phyloP scores from a whole-genome alignment of 148 eudicot genomes.

The Hydrangea macrophylla region DNA sequence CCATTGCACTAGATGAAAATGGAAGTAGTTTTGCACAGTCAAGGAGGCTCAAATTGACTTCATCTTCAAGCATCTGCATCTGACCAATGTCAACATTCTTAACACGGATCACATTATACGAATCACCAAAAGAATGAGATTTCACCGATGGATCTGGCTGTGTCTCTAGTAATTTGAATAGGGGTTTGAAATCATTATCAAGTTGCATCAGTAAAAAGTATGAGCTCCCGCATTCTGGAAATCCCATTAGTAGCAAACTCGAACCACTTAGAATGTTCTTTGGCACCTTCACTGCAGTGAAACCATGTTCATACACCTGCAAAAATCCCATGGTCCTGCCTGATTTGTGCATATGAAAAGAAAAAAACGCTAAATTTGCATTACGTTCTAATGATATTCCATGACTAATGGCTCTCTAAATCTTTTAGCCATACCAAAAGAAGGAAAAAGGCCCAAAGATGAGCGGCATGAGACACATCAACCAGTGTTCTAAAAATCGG shows the following conservation, averaged over 20 bases:
- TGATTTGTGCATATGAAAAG: not conserved
- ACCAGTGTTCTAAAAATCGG: too few relatives aligned
- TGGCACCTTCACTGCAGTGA: slow-evolving; percentile 61
- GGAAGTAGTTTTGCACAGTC: slow-evolving; percentile 46
- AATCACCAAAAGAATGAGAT: slow-evolving; percentile 37
- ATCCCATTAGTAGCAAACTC: slow-evolving; percentile 70
- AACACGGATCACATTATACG: slow-evolving; percentile 43
- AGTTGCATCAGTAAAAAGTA: slow-evolving; percentile 83
- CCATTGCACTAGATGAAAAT: slow-evolving; percentile 32
- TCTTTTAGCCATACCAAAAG: not conserved
- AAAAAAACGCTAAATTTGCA: not conserved
- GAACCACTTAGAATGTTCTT: slow-evolving; percentile 59
- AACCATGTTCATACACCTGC: slow-evolving; percentile 86
- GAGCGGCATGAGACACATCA: too few relatives aligned
- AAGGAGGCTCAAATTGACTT: slow-evolving; percentile 72
- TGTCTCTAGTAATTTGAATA: slow-evolving; percentile 73
- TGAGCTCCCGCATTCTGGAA: slow-evolving; percentile 81
- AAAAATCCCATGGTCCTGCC: slow-evolving; percentile 8
- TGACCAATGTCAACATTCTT: slow-evolving; percentile 64
- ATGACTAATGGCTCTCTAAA: not conserved
- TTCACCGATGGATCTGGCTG: slow-evolving; percentile 53
- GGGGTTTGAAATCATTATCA: slow-evolving; percentile 74
- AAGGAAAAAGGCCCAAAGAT: too few relatives aligned
- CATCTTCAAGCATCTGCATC: slow-evolving; percentile 85
- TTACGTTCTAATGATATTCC: not conserved